Base-by-base conservation (phyloP, 306 rosid species). In the Prinsepia uniflora region DNA sequence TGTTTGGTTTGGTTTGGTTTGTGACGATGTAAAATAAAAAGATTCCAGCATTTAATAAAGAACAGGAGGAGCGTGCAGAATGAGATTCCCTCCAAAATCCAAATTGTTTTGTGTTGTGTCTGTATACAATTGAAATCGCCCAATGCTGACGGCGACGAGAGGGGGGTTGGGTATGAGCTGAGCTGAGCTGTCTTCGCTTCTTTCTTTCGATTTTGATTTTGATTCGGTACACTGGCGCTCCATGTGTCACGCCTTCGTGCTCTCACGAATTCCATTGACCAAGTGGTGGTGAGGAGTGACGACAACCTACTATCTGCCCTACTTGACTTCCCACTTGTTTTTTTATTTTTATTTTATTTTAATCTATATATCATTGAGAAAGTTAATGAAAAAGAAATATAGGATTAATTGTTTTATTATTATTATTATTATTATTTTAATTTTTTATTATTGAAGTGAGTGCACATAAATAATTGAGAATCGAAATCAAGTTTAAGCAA, bases 231-330 rank as follows among this genome's bases (percentile, higher is more conserved):
- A 53, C 2, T 46, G 8, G 19, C 17, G 46, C 72, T 46, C 78
- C 82, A 53, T 34, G 77, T 80, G 84, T 71, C 80, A 30, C 45
- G 63, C 67, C 59, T 68, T 81, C 81, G 78, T 76, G 84, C 84
- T 72, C 54, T 72, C 78, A 76, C 77, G 54, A 75, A 30, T 40
- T 43, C 64, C 57, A 47, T 80, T 71, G 80, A 71, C 77, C 62
- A 10, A 5, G 8, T 44, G 63, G 30, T 64, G 64, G 62, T 65
- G 65, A 41, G 60, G 74, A 65, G 61, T 65, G 73, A 57, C 64
- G 78, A 55, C 78, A 62, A 39, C 68, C 63, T 56, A 30, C 77
- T 55, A n/a, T 40, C 36, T 8, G 15, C 70, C 43, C 36, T 39
- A 36, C n/a, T 10, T 48, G 44, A 53, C 47, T 10, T 30, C 11